Percentiles rank a stretch among this genome's conserved stretches.
These are phyloP conservation scores for Aureobasidium sp. DNA, from an alignment of 2,329 filamentous ascomycete genomes.

Conservation along the genomic window DNA sequence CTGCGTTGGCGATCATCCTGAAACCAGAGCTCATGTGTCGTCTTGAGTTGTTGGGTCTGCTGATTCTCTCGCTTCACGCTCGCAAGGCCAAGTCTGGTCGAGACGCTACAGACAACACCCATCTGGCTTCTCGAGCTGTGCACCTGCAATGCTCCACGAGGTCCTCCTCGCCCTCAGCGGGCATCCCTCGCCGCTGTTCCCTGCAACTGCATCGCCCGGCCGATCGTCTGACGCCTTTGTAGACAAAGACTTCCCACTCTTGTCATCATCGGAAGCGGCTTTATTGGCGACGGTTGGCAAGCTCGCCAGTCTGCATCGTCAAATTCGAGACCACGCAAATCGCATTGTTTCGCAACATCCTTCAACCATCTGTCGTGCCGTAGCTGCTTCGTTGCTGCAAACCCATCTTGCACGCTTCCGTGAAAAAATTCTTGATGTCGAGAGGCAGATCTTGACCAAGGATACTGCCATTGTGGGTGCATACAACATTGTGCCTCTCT, in stretches of 20 bases:
- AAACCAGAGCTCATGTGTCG: conserved; percentile 13
- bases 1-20: not conserved
- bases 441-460: conserved; percentile 65
- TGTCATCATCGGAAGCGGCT: conserved; percentile 74
- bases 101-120: not conserved
- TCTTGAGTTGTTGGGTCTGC: conserved; percentile 9
- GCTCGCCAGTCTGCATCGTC: conserved; percentile 70
- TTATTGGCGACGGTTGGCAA: conserved; percentile 70
- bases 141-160: conserved; percentile 79
- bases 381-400: conserved; percentile 68
- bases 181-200: conserved; percentile 82
- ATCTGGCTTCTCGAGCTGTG: not conserved
- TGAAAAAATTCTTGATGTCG: conserved; percentile 75
- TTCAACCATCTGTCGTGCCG: conserved; percentile 80
- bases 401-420: conserved; percentile 76
- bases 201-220: conserved; percentile 39
- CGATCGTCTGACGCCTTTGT: conserved; percentile 19
- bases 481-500: conserved; percentile 88
- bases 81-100: conserved; percentile 6
- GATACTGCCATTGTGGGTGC: conserved; percentile 79
- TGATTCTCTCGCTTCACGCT: conserved; percentile 13
- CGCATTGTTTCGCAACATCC: conserved; percentile 63
- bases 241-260: conserved; percentile 42
- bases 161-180: conserved; percentile 94
- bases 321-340: conserved; percentile 60